Evolutionary conservation across 1,284 basidiomycete species (phyloP).

Genomic region (Xerocomus minutiporus): DNA sequence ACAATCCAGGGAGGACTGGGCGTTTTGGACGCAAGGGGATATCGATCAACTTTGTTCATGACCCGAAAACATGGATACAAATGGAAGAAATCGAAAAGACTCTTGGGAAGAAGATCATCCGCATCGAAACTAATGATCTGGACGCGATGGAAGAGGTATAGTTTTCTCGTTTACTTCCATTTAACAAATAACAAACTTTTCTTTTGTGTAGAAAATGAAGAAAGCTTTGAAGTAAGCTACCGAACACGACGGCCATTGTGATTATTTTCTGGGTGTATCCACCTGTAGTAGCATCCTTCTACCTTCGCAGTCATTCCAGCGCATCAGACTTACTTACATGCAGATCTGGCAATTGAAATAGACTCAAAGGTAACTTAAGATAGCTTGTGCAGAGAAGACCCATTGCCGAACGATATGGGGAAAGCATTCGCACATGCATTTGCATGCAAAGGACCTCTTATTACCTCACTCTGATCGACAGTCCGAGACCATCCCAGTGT

Average conservation of each 20-base stretch:
- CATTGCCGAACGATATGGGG: no score
- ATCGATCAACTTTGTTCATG: conserved; percentile 95
- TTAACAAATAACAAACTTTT: conserved; percentile 1
- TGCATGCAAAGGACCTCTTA: no score
- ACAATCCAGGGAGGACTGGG: conserved; percentile 78
- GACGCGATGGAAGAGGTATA: conserved; percentile 86
- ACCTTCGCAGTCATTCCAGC: not conserved
- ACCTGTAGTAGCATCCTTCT: not conserved
- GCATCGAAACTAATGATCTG: conserved; percentile 80
- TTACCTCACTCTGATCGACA: no score
- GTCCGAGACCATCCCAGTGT: no score
- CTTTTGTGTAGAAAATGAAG: conserved; percentile 60
- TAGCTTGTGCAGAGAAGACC: not conserved
- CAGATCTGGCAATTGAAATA: not conserved
- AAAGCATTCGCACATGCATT: no score
- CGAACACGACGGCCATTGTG: not conserved
- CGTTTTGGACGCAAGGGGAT: conserved; percentile 94
- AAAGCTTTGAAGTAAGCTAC: conserved; percentile 59
- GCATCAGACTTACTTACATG: not conserved
- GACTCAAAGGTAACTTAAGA: not conserved
- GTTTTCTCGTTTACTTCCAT: conserved; percentile 4
- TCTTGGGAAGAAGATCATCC: conserved; percentile 71
- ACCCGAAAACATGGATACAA: conserved; percentile 77
- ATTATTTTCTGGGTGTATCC: not conserved
- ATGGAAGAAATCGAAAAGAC: conserved; percentile 81